phyloP scores from a whole-genome alignment of 2,329 filamentous ascomycete genomes.

The Tympanopsis confertula region DNA sequence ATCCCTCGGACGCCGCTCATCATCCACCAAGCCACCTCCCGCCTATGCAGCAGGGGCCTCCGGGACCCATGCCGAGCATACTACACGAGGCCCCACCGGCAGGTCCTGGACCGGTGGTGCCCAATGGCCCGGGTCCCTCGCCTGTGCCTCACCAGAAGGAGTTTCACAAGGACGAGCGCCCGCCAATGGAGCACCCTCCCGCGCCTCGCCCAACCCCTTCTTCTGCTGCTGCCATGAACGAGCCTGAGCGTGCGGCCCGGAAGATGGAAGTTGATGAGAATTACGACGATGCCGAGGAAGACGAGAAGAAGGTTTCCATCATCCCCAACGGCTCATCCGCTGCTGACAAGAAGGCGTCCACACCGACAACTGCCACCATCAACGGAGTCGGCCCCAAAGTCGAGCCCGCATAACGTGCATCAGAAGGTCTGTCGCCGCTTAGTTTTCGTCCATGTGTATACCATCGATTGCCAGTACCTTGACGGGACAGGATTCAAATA shows the following conservation, averaged over 20 bases:
- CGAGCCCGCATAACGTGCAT: not conserved
- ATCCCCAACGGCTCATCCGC: constrained; percentile 29
- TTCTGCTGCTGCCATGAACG: constrained; percentile 41
- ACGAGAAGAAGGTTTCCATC: constrained; percentile 52
- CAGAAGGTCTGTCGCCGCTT: too few species aligned
- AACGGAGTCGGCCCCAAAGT: not conserved
- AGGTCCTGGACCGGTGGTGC: constrained; percentile 24
- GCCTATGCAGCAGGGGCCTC: constrained; percentile 40
- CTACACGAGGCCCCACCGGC: constrained; percentile 36
- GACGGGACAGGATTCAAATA: too few species aligned
- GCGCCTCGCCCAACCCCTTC: constrained; percentile 21
- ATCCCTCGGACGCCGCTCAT: constrained; percentile 85
- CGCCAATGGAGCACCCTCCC: constrained; percentile 31
- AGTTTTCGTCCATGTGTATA: too few species aligned
- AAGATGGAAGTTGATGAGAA: constrained; percentile 98
- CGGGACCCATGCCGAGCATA: constrained; percentile 37
- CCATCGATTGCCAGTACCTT: too few species aligned
- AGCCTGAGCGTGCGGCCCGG: constrained; percentile 71
- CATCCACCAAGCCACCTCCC: constrained; percentile 58
- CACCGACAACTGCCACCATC: constrained; percentile 22
- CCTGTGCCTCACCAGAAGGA: constrained; percentile 33
- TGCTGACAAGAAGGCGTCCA: constrained; percentile 37
- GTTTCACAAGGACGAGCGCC: constrained; percentile 44
- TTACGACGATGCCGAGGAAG: constrained; percentile 88
- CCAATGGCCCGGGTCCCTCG: constrained; percentile 6